phyloP scores from a whole-genome alignment of 202 grass and related monocot species.

The Dendrocalamus latiflorus region DNA sequence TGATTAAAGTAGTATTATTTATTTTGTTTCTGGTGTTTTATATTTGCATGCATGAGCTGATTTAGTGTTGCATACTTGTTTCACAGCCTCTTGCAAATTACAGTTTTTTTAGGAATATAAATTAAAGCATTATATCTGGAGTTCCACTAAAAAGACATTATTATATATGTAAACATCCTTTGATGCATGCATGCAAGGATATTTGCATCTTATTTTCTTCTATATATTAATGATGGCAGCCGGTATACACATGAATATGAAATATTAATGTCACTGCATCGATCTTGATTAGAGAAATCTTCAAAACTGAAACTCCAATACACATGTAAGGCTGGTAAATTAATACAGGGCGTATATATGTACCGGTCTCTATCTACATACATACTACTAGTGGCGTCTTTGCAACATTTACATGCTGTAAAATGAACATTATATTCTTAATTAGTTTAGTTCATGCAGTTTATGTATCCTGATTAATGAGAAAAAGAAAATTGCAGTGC shows the following conservation, averaged over 20 bases:
- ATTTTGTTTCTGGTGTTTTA: not conserved
- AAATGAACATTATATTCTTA: too few species aligned
- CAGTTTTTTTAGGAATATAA: too few species aligned
- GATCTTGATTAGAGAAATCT: not conserved
- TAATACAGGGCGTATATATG: not conserved
- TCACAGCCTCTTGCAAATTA: not conserved
- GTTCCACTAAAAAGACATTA: too few species aligned
- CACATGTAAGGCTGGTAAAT: not conserved
- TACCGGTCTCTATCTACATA: not conserved
- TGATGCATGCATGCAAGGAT: too few species aligned
- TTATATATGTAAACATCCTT: too few species aligned
- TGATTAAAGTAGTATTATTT: not conserved
- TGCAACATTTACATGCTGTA: not conserved
- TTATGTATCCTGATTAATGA: not conserved
- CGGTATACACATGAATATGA: not conserved
- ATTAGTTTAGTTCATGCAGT: not conserved
- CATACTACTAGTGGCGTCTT: not conserved
- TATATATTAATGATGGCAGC: not conserved
- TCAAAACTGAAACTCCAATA: not conserved
- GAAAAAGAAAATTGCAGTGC: not conserved
- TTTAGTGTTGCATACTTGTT: not conserved
- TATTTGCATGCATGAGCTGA: not conserved
- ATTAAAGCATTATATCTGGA: too few species aligned
- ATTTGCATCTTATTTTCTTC: not conserved
- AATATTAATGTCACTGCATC: not conserved